Conservation (phyloP, 2,329 filamentous ascomycete genomes). For the Shiraia sp. region DNA sequence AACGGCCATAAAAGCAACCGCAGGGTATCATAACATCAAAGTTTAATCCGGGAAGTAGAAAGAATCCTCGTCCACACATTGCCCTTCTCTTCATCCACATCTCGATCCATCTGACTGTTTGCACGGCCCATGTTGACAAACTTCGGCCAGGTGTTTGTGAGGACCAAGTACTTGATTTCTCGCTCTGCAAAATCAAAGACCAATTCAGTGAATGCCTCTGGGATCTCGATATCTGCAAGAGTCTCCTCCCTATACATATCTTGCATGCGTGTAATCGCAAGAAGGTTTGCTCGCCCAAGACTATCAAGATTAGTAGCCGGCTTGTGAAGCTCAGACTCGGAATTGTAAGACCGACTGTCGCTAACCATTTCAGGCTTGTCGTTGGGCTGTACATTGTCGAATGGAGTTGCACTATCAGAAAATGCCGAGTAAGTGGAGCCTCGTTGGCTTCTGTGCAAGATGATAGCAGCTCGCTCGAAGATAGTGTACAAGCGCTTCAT, state of each 20-base stretch:
- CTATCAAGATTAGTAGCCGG: slow-evolving; percentile 25
- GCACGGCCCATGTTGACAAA: slow-evolving; percentile 35
- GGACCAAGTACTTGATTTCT: slow-evolving; percentile 42
- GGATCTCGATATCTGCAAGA: slow-evolving; percentile 22
- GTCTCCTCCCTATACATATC: slow-evolving; percentile 20
- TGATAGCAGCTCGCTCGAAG: slow-evolving; percentile 27
- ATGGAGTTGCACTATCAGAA: too few species aligned
- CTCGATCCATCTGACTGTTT: slow-evolving; percentile 20
- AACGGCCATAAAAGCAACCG: not conserved
- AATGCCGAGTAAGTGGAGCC: slow-evolving; percentile 17
- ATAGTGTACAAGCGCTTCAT: slow-evolving; percentile 32
- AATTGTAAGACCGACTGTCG: slow-evolving; percentile 18
- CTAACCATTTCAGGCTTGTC: slow-evolving; percentile 11
- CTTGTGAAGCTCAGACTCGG: slow-evolving; percentile 20
- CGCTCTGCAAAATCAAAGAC: slow-evolving; percentile 36
- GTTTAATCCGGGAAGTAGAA: slow-evolving; percentile 1
- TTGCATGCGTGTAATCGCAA: slow-evolving; percentile 27
- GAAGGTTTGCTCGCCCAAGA: slow-evolving; percentile 34
- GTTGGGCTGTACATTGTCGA: slow-evolving; percentile 23
- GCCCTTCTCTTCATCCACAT: slow-evolving; percentile 17
- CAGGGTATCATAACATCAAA: slow-evolving; percentile 1
- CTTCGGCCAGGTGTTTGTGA: slow-evolving; percentile 44
- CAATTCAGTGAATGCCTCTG: slow-evolving; percentile 28
- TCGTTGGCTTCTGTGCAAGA: slow-evolving; percentile 24
- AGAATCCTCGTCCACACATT: slow-evolving; percentile 11